Percentiles rank a stretch among this genome's conserved stretches.
Evolutionary conservation across 306 rosid species (phyloP).

Genomic region (Vicia faba): DNA sequence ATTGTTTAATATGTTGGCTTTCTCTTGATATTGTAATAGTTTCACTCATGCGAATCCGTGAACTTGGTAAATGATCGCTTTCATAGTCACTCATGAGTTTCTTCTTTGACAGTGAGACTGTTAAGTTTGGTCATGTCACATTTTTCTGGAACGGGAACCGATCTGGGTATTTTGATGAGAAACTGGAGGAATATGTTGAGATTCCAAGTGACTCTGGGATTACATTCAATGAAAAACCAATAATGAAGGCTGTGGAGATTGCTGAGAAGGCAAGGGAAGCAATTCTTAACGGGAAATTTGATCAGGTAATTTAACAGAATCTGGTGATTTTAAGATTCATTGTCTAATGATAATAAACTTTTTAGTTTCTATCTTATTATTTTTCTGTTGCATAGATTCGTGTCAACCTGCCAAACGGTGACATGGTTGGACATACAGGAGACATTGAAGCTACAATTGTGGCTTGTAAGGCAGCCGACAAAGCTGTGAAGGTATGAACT

Average conservation of each 20-base stretch:
- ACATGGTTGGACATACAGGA: slow-evolving; percentile 97
- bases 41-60: slow-evolving; percentile 2
- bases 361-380: slow-evolving; percentile 31
- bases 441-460: slow-evolving; percentile 87
- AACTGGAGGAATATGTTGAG: slow-evolving; percentile 88
- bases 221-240: slow-evolving; percentile 84
- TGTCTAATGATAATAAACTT: slow-evolving; percentile 15
- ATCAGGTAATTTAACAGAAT: slow-evolving; percentile 44
- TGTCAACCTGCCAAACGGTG: slow-evolving; percentile 94
- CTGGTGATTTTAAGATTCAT: slow-evolving; percentile 1
- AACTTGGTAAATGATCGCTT: slow-evolving; percentile 20
- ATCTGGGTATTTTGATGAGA: slow-evolving; percentile 74
- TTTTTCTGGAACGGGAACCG: slow-evolving; percentile 99
- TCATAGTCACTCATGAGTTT: slow-evolving; percentile 11
- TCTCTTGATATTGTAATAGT: slow-evolving; percentile 4
- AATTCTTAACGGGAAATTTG: slow-evolving; percentile 76
- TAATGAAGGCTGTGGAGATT: slow-evolving; percentile 94
- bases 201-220: slow-evolving; percentile 93
- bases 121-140: slow-evolving; percentile 96
- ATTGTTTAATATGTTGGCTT: background rate
- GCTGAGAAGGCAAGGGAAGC: slow-evolving; percentile 94
- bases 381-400: slow-evolving; percentile 63
- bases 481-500: slow-evolving; percentile 78
- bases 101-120: slow-evolving; percentile 76
- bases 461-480: slow-evolving; percentile 98